phyloP scores from a whole-genome alignment of 108 stramenopile genomes.

The Nitzschia inconspicua region DNA sequence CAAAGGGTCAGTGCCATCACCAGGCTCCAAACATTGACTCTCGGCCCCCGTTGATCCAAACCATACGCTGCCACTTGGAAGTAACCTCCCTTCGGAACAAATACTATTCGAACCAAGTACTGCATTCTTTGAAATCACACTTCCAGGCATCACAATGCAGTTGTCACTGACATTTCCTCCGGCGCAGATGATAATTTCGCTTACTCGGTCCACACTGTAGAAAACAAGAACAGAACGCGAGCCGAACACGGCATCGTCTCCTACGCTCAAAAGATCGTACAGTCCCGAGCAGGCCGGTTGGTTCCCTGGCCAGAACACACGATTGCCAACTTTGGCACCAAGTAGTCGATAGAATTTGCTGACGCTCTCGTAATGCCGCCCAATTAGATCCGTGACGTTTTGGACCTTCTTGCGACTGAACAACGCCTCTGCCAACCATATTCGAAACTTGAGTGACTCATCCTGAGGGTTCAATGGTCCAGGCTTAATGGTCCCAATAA shows the following conservation, averaged over 20 bases:
- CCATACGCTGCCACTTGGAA: conserved; percentile 36
- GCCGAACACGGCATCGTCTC: conserved; percentile 60
- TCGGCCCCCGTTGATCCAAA: conserved; percentile 37
- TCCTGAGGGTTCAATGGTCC: conserved; percentile 24
- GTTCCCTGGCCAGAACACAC: conserved; percentile 56
- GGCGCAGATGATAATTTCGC: conserved; percentile 37
- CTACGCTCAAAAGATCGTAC: conserved; percentile 50
- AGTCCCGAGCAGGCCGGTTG: conserved; percentile 28
- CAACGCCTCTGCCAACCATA: conserved; percentile 30
- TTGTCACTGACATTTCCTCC: conserved; percentile 49
- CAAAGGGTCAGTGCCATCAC: not conserved
- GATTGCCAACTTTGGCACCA: conserved; percentile 57
- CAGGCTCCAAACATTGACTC: conserved; percentile 28
- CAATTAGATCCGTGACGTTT: conserved; percentile 38
- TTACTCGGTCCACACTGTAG: conserved; percentile 16
- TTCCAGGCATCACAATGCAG: conserved; percentile 50
- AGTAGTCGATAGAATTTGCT: conserved; percentile 38
- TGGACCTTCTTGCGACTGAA: conserved; percentile 27
- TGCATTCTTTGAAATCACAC: conserved; percentile 36
- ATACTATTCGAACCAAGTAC: conserved; percentile 46
- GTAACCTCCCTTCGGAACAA: conserved; percentile 31
- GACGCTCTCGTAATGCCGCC: conserved; percentile 47
- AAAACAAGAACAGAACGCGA: conserved; percentile 35
- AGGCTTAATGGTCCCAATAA: conserved; percentile 44
- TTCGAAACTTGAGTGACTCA: conserved; percentile 30